phyloP scores from a whole-genome alignment of 1,139 yeast genomes.

The Kodamaea anthophila region DNA sequence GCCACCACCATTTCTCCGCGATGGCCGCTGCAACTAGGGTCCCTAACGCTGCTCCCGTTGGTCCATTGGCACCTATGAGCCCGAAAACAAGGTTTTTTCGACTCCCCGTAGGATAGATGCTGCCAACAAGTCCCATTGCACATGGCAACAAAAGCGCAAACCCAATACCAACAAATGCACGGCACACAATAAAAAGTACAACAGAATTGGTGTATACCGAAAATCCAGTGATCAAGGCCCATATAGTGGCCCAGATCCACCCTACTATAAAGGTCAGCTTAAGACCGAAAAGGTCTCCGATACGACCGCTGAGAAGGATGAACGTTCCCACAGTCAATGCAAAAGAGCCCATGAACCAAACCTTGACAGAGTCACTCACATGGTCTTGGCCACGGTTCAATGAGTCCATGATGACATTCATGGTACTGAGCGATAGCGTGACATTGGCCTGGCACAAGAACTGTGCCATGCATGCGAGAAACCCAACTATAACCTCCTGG shows the following conservation, averaged over 20 bases:
- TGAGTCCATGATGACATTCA: constrained; percentile 30
- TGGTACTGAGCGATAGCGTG: constrained; percentile 34
- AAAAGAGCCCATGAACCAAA: constrained; percentile 56
- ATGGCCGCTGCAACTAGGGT: constrained; percentile 44
- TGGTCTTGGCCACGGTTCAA: constrained; percentile 15
- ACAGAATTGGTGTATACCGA: constrained; percentile 38
- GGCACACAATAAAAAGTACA: constrained; percentile 42
- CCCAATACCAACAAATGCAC: constrained; percentile 53
- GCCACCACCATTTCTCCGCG: constrained; percentile 41
- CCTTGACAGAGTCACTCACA: constrained; percentile 21
- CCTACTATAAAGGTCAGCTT: constrained; percentile 38
- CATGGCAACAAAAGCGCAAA: constrained; percentile 49
- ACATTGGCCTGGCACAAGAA: constrained; percentile 34
- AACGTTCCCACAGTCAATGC: constrained; percentile 53
- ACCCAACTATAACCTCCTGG: constrained; percentile 15
- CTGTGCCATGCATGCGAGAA: constrained; percentile 21
- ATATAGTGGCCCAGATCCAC: constrained; percentile 36
- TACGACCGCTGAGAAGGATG: constrained; percentile 43
- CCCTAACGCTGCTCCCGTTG: constrained; percentile 48
- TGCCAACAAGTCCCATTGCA: constrained; percentile 47
- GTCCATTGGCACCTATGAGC: constrained; percentile 49
- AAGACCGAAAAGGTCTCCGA: constrained; percentile 52
- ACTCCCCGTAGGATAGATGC: constrained; percentile 38
- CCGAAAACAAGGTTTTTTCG: constrained; percentile 49
- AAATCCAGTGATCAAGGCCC: constrained; percentile 46